Percentiles rank a stretch among this genome's conserved stretches.
These are phyloP conservation scores for Wallacemonas collosoma DNA, from an alignment of 208 protist species.

Conservation along the genomic window DNA sequence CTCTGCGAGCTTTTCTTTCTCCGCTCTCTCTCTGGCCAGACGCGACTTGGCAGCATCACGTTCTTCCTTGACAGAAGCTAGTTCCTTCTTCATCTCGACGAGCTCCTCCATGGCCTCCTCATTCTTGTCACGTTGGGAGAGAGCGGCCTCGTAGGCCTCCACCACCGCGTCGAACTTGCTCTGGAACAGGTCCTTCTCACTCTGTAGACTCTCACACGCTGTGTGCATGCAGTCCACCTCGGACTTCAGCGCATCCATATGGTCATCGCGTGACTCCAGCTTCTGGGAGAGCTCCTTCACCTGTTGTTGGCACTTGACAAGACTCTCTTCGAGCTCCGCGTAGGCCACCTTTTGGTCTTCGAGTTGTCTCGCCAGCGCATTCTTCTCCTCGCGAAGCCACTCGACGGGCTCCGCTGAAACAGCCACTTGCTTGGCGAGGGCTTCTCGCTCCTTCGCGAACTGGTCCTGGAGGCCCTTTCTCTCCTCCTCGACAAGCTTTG, in stretches of 20 bases:
- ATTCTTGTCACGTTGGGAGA: slow-evolving; percentile 17
- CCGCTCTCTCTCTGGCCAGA: slow-evolving; percentile 26
- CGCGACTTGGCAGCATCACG: slow-evolving; percentile 23
- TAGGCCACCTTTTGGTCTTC: slow-evolving; percentile 2
- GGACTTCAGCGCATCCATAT: slow-evolving; percentile 26
- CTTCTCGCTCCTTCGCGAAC: slow-evolving; percentile 25
- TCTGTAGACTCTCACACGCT: neutral
- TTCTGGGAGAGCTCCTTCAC: slow-evolving; percentile 22
- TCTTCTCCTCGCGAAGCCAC: slow-evolving; percentile 44
- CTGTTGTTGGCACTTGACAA: slow-evolving; percentile 11
- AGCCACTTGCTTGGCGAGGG: neutral
- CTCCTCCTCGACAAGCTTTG: slow-evolving; percentile 15
- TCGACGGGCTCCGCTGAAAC: slow-evolving; percentile 25
- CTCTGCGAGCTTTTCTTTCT: slow-evolving; percentile 41
- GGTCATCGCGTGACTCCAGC: slow-evolving; percentile 15
- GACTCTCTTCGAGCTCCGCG: slow-evolving; percentile 9
- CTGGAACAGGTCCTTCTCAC: slow-evolving; percentile 24
- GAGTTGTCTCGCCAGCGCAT: slow-evolving; percentile 16
- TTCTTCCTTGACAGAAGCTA: slow-evolving; percentile 25
- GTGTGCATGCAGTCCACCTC: slow-evolving; percentile 20
- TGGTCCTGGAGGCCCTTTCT: slow-evolving; percentile 15
- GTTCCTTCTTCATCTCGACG: slow-evolving; percentile 21
- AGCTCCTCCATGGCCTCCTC: slow-evolving; percentile 25
- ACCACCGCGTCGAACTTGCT: slow-evolving; percentile 24
- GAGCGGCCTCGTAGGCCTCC: slow-evolving; percentile 24